Evolutionary conservation across 441 rosid genomes (phyloP).

Genomic region (Viola pubescens): DNA sequence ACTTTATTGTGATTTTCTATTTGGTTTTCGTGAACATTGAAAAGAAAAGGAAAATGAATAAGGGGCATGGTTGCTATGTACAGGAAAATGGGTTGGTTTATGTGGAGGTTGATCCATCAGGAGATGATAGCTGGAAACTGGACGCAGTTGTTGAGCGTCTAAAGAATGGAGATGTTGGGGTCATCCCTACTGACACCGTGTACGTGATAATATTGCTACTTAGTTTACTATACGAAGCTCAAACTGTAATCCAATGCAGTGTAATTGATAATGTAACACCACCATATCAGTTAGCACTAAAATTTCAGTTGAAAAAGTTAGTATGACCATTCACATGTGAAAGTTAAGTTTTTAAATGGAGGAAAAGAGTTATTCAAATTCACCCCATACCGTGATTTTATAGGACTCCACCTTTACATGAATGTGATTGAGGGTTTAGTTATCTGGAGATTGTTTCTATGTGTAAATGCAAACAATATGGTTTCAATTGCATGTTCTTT

Average conservation of each 20-base stretch:
- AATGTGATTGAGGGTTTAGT: too few relatives aligned
- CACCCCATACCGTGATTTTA: too few relatives aligned
- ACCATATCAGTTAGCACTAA: neutral
- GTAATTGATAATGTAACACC: neutral
- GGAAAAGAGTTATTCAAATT: too few relatives aligned
- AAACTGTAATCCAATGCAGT: neutral
- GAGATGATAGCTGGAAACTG: conserved; percentile 69
- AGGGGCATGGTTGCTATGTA: neutral
- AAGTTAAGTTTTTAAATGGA: too few relatives aligned
- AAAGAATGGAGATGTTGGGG: conserved; percentile 88
- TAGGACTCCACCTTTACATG: too few relatives aligned
- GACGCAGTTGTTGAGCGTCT: conserved; percentile 58
- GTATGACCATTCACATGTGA: too few relatives aligned
- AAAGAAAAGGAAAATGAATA: neutral
- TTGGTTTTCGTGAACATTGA: neutral
- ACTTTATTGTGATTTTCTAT: neutral
- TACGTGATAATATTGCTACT: conserved; percentile 18
- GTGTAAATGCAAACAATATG: neutral
- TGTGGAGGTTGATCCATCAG: conserved; percentile 63
- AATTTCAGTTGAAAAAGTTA: too few relatives aligned
- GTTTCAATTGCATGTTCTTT: neutral
- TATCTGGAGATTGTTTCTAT: neutral
- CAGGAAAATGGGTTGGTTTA: conserved; percentile 58
- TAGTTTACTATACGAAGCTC: neutral
- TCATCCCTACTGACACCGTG: conserved; percentile 89